A percentile compares a stretch with the other conserved stretches of the same genome.
Evolutionary conservation across 768 basidiomycete species (phyloP).

Genomic region (Phaeotremella fagi): DNA sequence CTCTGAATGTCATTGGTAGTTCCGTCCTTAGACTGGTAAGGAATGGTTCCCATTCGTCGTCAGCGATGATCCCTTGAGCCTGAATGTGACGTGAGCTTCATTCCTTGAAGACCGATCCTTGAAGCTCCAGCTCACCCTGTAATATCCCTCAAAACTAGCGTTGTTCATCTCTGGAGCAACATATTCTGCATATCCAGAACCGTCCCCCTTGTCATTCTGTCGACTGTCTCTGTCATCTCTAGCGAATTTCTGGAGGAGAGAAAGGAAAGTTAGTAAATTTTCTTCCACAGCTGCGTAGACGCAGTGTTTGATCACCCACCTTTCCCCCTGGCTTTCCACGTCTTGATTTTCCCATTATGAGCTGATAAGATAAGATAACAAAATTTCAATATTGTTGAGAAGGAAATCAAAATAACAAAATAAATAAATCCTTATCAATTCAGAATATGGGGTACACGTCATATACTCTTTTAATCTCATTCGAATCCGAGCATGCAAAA

Average conservation of each 20-base stretch:
- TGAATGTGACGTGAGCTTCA: constrained; percentile 8
- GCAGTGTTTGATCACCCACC: neutral
- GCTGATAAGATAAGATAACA: too few species aligned
- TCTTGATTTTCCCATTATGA: neutral
- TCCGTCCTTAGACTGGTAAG: constrained; percentile 62
- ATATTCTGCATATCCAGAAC: neutral
- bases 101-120: neutral
- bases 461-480: too few species aligned
- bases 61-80: constrained; percentile 67
- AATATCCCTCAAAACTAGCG: constrained; percentile 51
- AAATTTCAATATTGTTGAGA: too few species aligned
- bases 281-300: neutral
- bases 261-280: neutral
- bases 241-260: neutral
- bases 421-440: too few species aligned
- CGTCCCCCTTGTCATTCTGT: neutral
- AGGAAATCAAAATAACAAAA: too few species aligned
- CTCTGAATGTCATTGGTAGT: constrained; percentile 88
- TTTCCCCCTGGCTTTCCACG: neutral
- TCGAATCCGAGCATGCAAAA: too few species aligned
- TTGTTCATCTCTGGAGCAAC: constrained; percentile 39
- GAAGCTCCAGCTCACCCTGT: constrained; percentile 44
- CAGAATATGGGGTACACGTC: too few species aligned
- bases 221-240: neutral
- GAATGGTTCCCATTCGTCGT: constrained; percentile 71